phyloP scores from a whole-genome alignment of 768 basidiomycete genomes.

The Lactarius tabidus region DNA sequence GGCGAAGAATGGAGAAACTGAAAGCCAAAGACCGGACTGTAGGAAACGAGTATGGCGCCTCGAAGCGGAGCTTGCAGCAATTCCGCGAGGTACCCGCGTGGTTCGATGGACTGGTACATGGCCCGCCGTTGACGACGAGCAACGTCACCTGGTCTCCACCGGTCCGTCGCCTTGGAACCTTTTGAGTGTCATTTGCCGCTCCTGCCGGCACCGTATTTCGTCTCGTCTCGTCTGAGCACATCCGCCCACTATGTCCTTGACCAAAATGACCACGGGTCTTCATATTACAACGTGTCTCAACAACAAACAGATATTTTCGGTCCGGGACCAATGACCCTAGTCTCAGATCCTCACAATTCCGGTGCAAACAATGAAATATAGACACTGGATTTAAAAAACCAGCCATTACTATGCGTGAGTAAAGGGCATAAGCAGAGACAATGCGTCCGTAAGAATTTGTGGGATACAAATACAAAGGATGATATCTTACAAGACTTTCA shows the following conservation, averaged over 20 bases:
- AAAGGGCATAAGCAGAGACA: slow-evolving; percentile 8
- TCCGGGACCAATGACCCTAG: not conserved
- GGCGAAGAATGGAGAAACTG: not conserved
- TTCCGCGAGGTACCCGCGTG: slow-evolving; percentile 23
- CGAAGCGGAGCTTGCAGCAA: slow-evolving; percentile 24
- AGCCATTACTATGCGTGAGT: slow-evolving; percentile 3
- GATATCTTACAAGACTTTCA: slow-evolving; percentile 24
- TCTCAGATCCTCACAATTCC: slow-evolving; percentile 3
- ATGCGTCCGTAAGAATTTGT: slow-evolving; percentile 6
- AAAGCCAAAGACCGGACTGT: not conserved
- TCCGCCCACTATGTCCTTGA: not conserved
- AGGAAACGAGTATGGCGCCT: not conserved
- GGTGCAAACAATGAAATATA: slow-evolving; percentile 8
- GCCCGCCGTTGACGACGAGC: slow-evolving; percentile 4
- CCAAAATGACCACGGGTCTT: slow-evolving; percentile 2
- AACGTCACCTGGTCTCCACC: slow-evolving; percentile 14
- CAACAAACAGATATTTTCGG: not conserved
- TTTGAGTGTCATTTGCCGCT: slow-evolving; percentile 8
- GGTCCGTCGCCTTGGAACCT: slow-evolving; percentile 18
- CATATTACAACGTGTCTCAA: not conserved
- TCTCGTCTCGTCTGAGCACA: not conserved
- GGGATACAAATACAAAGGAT: slow-evolving; percentile 17
- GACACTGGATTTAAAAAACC: slow-evolving; percentile 10
- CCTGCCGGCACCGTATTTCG: slow-evolving; percentile 1
- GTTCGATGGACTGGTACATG: slow-evolving; percentile 16